Conservation (phyloP, 169 alveolate genomes). For the Theileria orientalis region DNA sequence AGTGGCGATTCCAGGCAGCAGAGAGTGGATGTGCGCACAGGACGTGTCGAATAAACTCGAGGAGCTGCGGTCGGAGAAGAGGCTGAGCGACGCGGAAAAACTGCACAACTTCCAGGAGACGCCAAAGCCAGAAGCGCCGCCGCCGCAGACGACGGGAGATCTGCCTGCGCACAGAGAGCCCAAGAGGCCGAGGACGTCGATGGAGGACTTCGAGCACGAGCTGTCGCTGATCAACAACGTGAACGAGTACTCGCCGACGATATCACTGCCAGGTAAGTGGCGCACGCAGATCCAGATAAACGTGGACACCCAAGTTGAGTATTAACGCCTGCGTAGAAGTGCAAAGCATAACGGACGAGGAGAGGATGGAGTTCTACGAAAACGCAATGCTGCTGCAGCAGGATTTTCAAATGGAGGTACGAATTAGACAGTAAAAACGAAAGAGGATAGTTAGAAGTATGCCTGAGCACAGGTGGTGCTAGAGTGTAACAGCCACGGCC, state of each 20-base stretch:
- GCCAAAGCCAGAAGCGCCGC: constrained; percentile 23
- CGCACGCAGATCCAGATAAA: no score
- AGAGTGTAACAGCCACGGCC: no score
- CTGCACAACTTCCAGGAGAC: constrained; percentile 18
- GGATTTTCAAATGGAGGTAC: constrained; percentile 49
- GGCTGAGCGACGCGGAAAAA: constrained; percentile 47
- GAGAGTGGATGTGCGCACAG: constrained; percentile 60
- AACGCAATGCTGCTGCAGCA: constrained; percentile 23
- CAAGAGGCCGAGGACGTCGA: background rate
- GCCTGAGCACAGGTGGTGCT: no score
- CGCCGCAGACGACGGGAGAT: background rate
- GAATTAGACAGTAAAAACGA: no score
- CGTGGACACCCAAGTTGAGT: no score
- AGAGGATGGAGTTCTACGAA: constrained; percentile 51
- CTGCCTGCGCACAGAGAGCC: background rate
- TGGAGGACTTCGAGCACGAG: constrained; percentile 38
- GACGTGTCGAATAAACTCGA: constrained; percentile 52
- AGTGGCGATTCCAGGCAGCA: constrained; percentile 39
- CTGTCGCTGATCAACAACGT: constrained; percentile 10
- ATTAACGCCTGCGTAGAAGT: no score
- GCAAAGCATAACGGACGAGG: constrained; percentile 32
- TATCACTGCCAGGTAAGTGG: constrained; percentile 12
- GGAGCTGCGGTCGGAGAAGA: constrained; percentile 20
- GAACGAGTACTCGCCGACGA: background rate
- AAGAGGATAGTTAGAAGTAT: no score